Evolutionary conservation across 2,329 filamentous ascomycete species (phyloP), one percentile per base, ranked within the genome.

Genomic region (Fusarium sp.): DNA sequence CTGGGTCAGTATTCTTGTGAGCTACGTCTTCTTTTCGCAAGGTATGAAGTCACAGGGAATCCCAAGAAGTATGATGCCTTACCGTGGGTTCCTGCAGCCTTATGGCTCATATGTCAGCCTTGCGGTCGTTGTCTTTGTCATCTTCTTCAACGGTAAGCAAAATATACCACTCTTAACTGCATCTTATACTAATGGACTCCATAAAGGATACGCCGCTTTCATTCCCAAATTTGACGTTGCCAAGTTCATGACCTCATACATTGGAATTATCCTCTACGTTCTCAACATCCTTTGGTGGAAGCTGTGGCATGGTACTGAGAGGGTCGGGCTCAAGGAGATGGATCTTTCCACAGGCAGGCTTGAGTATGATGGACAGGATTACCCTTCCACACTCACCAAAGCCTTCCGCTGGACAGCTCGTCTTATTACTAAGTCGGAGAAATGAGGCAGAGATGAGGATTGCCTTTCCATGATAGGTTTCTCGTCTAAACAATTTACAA

Each of bases 1-100:
- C 37, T 70, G 64, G 67, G 47, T 63, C 20, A 63, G 52, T 27
- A 42, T 70, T 9, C 59, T 70, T 4, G 37, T 59, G 27, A 67
- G 38, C 4, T 60, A 70, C 16, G 7, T 67, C 14, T 34, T 31
- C 18, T 56, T 56, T 34, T 31, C 27, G 6, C 50, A 20, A 22
- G 50, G 50, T 2, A 31, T 56, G 27, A 31, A 34, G 18, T 31
- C 50, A n/a, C 50, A 56, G 29, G 50, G 50, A 5, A 56, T 56
- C 2, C 50, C 50, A 34, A 56, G 50, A 14, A 56, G 18, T 9
- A 20, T 34, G 27, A 56, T 56, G 50, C 50, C 50, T 34, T 56
- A 56, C 27, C 50, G 50, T 20, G 50, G 29, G 11, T 22, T 34
- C 16, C n/a, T 56, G 7, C 50, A 56, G 29, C 50, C 50, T 5